Conservation (phyloP, 345 rosid species). For the Abelmoschus esculentus region DNA sequence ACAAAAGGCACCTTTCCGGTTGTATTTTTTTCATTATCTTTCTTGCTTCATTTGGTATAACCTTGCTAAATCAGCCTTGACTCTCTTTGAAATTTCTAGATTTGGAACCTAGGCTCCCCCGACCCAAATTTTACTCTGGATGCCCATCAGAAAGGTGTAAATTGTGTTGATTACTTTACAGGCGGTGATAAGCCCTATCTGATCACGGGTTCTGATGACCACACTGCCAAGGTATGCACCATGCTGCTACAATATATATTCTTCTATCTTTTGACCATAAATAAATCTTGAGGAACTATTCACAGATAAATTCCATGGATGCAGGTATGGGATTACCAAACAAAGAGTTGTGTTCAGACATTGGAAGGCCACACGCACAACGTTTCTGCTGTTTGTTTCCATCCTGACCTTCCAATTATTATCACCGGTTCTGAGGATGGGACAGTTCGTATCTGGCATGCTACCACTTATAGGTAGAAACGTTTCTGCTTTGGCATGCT, state of each 20-base stretch:
- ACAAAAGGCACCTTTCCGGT: background rate
- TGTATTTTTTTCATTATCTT: background rate
- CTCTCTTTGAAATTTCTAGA: conserved; percentile 35
- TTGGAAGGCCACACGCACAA: conserved; percentile 80
- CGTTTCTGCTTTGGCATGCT: background rate
- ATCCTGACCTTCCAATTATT: conserved; percentile 76
- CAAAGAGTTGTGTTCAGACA: conserved; percentile 77
- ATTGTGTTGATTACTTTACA: conserved; percentile 84
- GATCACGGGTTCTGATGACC: conserved; percentile 86
- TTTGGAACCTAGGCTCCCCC: conserved; percentile 94
- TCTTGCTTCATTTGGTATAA: conserved; percentile 1
- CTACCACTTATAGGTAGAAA: conserved; percentile 31
- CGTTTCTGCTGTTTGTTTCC: conserved; percentile 77
- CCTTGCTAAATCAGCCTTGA: conserved; percentile 7
- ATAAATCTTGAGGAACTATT: conserved; percentile 15
- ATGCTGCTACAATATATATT: background rate
- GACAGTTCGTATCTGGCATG: conserved; percentile 29
- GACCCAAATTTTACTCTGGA: conserved; percentile 87
- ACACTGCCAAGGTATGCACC: conserved; percentile 73
- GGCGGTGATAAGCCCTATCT: conserved; percentile 92
- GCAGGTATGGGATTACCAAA: conserved; percentile 89
- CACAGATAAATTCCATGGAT: conserved; percentile 15
- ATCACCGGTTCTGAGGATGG: conserved; percentile 86
- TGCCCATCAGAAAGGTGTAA: conserved; percentile 91
- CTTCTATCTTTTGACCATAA: background rate